Percentiles rank a stretch among this genome's conserved stretches.
Evolutionary conservation across 2,329 filamentous ascomycete genomes (phyloP).

Genomic region (Beauveria medogensis): DNA sequence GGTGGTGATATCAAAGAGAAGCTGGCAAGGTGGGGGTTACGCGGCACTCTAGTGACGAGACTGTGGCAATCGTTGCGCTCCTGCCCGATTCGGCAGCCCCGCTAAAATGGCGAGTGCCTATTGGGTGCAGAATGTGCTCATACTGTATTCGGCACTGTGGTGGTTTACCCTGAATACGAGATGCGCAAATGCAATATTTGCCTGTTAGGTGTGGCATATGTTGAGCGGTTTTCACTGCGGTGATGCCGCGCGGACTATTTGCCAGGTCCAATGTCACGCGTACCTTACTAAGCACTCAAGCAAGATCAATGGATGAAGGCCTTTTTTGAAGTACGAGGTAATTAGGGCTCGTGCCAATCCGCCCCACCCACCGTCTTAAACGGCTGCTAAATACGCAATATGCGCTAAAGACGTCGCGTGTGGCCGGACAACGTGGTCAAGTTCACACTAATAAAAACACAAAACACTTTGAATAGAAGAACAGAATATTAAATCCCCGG

Average conservation of each 20-base stretch:
- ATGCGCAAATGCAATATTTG: neutral
- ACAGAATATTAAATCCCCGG: no score
- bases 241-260: neutral
- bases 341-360: no score
- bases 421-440: neutral
- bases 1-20: neutral
- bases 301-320: no score
- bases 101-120: neutral
- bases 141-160: neutral
- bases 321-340: no score
- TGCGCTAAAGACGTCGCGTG: neutral
- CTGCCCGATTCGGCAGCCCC: slow-evolving; percentile 6
- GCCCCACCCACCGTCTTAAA: neutral
- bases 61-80: neutral
- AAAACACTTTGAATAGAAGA: no score
- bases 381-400: neutral
- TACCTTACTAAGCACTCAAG: no score
- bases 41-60: slow-evolving; percentile 3
- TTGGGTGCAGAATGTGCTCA: neutral
- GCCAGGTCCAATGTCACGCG: neutral
- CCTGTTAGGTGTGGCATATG: neutral
- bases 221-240: neutral
- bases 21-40: slow-evolving; percentile 2
- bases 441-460: neutral
- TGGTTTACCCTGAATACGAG: slow-evolving; percentile 1